Conservation (phyloP, 2,329 filamentous ascomycete species). For the Kalaharituber pfeilii region DNA sequence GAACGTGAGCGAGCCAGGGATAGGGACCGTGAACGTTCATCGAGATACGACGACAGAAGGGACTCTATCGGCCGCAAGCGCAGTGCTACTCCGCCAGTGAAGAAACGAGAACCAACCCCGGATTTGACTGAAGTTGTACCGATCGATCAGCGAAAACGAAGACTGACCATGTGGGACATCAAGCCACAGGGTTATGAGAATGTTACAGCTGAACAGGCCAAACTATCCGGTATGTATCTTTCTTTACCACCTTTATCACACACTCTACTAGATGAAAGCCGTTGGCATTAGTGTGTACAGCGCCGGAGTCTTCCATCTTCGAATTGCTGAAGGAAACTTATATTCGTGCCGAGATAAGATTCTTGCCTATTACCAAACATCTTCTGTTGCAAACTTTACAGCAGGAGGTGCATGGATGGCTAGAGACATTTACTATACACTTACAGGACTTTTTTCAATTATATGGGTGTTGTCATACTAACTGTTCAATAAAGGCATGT, state of each 20-base stretch:
- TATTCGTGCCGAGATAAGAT: not conserved
- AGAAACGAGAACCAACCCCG: constrained; percentile 88
- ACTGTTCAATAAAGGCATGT: constrained; percentile 49
- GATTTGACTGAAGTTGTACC: constrained; percentile 78
- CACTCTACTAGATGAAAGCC: not conserved
- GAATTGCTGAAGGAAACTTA: not conserved
- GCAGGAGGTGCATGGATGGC: not conserved
- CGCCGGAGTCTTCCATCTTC: constrained; percentile 1
- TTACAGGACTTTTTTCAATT: not conserved
- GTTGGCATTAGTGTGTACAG: not conserved
- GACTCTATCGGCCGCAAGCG: constrained; percentile 40
- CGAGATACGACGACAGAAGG: constrained; percentile 32
- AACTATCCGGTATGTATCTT: constrained; percentile 50
- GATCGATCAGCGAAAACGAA: constrained; percentile 69
- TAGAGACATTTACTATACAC: not conserved
- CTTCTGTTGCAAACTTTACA: not conserved
- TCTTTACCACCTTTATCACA: not conserved
- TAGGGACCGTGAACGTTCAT: not conserved
- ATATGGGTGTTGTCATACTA: constrained; percentile 6
- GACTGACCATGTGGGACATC: constrained; percentile 97
- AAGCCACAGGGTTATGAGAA: constrained; percentile 97
- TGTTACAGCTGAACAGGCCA: constrained; percentile 94
- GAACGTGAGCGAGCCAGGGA: constrained; percentile 41
- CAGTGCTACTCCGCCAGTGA: constrained; percentile 62
- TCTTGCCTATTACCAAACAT: not conserved